Evolutionary conservation across 139 green algal genomes (phyloP).

Genomic region (Chlorella sp.): DNA sequence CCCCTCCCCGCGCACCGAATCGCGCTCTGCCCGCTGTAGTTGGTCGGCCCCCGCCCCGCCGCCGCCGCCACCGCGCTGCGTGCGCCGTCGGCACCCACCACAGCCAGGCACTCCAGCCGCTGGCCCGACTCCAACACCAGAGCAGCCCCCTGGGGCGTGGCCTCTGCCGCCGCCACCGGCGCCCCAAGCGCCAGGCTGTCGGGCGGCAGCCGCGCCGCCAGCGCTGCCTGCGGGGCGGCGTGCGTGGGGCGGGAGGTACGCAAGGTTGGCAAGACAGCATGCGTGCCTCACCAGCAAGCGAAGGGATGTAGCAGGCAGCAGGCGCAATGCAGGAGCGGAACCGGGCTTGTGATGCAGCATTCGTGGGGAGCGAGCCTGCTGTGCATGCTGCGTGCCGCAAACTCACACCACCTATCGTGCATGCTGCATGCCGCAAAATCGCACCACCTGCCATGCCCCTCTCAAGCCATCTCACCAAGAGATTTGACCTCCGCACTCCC

Average conservation of each 20-base stretch:
- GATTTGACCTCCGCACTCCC: constrained; percentile 56
- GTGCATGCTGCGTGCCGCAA: background rate
- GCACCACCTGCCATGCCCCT: background rate
- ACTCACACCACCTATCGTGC: background rate
- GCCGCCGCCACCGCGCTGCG: constrained; percentile 51
- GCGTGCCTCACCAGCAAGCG: too few species aligned
- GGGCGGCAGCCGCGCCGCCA: constrained; percentile 49
- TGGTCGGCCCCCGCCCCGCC: constrained; percentile 46
- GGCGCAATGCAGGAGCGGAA: background rate
- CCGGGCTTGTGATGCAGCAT: too few species aligned
- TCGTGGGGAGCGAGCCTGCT: background rate
- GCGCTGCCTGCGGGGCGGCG: background rate
- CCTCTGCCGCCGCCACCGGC: constrained; percentile 31
- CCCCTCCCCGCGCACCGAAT: constrained; percentile 40
- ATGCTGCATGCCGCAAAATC: background rate
- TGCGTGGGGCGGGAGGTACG: background rate
- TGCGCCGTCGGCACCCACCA: constrained; percentile 73
- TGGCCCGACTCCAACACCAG: constrained; percentile 4
- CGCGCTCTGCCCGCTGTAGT: constrained; percentile 65
- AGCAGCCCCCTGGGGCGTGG: background rate
- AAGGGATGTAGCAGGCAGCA: background rate
- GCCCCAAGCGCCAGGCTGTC: constrained; percentile 50
- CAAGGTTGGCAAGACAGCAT: background rate
- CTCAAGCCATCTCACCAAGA: constrained; percentile 44
- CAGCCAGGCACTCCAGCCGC: constrained; percentile 40